These are phyloP conservation scores for Carex parvula DNA, from an alignment of 176 grass and related monocot species.

Conservation along the genomic window DNA sequence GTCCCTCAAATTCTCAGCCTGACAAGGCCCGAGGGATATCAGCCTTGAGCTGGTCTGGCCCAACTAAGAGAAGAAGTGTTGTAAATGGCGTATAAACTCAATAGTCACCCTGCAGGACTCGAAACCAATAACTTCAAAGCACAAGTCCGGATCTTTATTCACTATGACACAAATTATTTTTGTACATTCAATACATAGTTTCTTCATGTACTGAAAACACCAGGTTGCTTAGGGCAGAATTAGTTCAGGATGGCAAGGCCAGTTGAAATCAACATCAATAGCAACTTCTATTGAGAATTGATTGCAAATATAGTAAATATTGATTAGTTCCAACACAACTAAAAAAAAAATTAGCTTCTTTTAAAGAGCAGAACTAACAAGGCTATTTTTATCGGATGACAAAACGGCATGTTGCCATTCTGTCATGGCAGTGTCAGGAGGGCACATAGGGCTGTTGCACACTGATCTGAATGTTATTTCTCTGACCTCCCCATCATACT, in stretches of 20 bases:
- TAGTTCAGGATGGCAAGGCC: background rate
- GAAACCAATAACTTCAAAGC: background rate
- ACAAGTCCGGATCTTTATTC: background rate
- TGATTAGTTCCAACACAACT: background rate
- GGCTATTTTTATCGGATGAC: constrained; percentile 38
- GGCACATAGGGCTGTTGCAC: constrained; percentile 56
- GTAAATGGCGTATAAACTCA: background rate
- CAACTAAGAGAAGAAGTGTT: background rate
- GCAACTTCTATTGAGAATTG: background rate
- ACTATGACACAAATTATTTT: background rate
- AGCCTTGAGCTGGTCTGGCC: background rate
- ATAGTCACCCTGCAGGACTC: background rate
- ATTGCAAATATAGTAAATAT: constrained; percentile 6
- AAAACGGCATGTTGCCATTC: constrained; percentile 54
- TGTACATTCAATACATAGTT: background rate
- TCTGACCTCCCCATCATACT: constrained; percentile 51
- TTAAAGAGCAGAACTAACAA: constrained; percentile 29
- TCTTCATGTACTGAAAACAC: background rate
- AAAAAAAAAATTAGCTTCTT: background rate
- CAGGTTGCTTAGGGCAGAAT: background rate
- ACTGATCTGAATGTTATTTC: constrained; percentile 57
- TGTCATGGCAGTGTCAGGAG: constrained; percentile 54
- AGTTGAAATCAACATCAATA: background rate
- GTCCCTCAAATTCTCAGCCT: background rate
- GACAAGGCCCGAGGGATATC: background rate